Base-by-base conservation (phyloP, 495 filamentous ascomycete species). In the Xylaria flabelliformis region DNA sequence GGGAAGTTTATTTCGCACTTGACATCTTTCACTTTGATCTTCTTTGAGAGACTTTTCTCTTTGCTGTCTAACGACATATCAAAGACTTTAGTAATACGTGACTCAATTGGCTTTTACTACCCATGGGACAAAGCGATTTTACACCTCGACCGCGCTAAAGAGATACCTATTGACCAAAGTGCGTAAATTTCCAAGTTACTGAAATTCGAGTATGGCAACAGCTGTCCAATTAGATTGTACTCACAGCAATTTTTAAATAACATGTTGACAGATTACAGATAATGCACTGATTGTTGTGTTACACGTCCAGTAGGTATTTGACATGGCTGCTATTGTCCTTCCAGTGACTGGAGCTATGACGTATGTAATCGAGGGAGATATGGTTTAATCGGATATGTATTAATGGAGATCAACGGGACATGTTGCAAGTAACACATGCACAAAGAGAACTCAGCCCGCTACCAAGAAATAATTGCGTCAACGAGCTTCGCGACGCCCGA, bases 401-500 rank as follows among this genome's bases (percentile, higher is more conserved):
- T 64, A 21, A 12, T 44, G 5, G 10, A 17, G 44, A 42, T 42
- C 0, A 15, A 4, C 44, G 46, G 53, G 19, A 26, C 21, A 4
- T 53, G 24, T 53, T 53, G 1, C 50, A 21, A 26, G 48, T 24
- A n/a, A 21, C 21, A 55, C 29, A 9, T 41, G 59, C 59, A 63
- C 21, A 29, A 39, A 42, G 19, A 39, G 26, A 7, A 42, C 58
- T 61, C 8, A 17, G 26, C 53, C 48, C 32, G 64, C 5, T 44
- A 59, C 44, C 39, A n/a, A 36, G 36, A 8, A 65, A n/a, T n/a
- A 34, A 72, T 72, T 72, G 70, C 70, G 70, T 67, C 70, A 72
- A 72, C 70, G 48, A 72, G 70, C 53, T 72, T 72, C 70, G 48
- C 42, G 34, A 61, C 32, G 21, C 58, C 58, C 34, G 58, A 36